These are phyloP conservation scores for Symbiodinium pilosum DNA, from an alignment of 73 alveolate species.

Conservation along the genomic window DNA sequence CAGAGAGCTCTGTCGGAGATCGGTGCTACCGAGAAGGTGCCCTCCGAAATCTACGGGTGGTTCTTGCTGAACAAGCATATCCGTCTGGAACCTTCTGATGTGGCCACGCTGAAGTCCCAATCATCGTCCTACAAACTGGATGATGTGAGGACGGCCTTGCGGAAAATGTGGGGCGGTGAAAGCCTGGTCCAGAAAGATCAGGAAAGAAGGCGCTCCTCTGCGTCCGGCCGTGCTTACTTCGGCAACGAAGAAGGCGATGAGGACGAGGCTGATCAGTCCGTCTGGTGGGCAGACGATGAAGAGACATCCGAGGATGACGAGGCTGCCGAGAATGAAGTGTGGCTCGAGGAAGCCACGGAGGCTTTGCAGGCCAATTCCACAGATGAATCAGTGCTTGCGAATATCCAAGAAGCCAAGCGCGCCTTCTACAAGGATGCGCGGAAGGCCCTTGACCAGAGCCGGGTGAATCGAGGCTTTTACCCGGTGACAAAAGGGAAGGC, in stretches of 20 bases:
- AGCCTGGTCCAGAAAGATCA: too few relatives aligned
- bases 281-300: not conserved
- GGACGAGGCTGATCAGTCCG: not conserved
- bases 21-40: not conserved
- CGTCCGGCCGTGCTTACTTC: not conserved
- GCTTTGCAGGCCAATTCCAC: not conserved
- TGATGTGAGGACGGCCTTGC: not conserved
- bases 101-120: slow-evolving; percentile 24
- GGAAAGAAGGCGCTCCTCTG: not conserved
- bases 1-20: not conserved
- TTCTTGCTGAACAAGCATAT: not conserved
- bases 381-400: slow-evolving; percentile 7
- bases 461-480: slow-evolving; percentile 22
- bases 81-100: slow-evolving; percentile 18
- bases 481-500: too few relatives aligned
- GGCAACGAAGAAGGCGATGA: not conserved
- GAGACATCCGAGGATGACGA: not conserved
- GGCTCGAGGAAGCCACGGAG: not conserved
- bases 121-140: slow-evolving; percentile 5
- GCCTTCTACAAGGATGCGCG: slow-evolving; percentile 10
- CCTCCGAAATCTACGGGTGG: slow-evolving; percentile 14
- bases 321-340: not conserved
- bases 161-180: slow-evolving; percentile 8
- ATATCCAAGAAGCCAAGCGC: slow-evolving; percentile 32
- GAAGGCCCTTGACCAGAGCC: slow-evolving; percentile 17